Evolutionary conservation across 257 asterid species (phyloP).

Genomic region (Fraxinus quadrangulata): DNA sequence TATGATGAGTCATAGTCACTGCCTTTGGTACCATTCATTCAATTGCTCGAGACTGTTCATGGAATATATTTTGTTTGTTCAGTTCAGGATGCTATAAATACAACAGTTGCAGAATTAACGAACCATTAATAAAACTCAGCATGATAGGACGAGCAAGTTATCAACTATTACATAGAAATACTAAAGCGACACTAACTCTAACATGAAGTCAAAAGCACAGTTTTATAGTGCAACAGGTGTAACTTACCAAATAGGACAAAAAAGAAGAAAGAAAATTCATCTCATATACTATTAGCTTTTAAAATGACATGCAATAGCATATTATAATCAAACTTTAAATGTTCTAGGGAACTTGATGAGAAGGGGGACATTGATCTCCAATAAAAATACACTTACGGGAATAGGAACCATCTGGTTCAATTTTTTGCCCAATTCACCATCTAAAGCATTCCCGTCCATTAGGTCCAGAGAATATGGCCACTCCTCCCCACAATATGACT

Average conservation of each 20-base stretch:
- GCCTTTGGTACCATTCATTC: background rate
- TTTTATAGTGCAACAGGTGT: background rate
- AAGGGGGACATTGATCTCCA: background rate
- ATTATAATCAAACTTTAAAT: background rate
- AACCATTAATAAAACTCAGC: background rate
- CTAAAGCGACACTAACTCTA: background rate
- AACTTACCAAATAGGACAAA: background rate
- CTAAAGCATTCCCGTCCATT: slow-evolving; percentile 64
- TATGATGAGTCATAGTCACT: background rate
- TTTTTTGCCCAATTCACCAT: slow-evolving; percentile 81
- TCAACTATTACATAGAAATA: background rate
- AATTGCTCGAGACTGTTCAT: background rate
- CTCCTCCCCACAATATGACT: slow-evolving; percentile 48
- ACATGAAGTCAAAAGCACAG: background rate
- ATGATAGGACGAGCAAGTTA: background rate
- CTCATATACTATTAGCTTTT: background rate
- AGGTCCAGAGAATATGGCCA: slow-evolving; percentile 66
- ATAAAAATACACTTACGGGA: slow-evolving; percentile 55
- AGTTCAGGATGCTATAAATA: background rate
- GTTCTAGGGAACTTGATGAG: background rate
- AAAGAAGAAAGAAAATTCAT: background rate
- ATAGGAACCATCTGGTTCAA: slow-evolving; percentile 88
- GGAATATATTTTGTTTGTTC: background rate
- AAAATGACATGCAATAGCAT: background rate
- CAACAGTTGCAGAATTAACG: background rate